Conservation (phyloP, 1,284 basidiomycete species). For the Marasmius fiardii region DNA sequence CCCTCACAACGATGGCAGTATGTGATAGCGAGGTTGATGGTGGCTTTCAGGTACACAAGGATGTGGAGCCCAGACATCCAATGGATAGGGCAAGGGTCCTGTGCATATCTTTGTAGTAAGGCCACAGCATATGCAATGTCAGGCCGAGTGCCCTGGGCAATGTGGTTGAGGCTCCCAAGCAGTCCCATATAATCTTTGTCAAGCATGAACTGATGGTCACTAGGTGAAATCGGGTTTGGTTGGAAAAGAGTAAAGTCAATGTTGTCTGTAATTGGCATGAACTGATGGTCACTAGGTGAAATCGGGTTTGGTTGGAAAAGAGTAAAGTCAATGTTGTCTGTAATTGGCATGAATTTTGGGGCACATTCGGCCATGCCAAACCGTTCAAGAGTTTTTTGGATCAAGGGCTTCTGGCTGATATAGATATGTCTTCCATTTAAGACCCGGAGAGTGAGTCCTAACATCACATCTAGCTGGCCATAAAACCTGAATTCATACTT, state of each 20-base stretch:
- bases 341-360: too few relatives aligned
- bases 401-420: constrained; percentile 22
- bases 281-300: too few relatives aligned
- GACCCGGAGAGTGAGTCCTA: constrained; percentile 1
- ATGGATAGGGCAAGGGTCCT: constrained; percentile 25
- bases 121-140: too few relatives aligned
- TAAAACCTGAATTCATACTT: not conserved
- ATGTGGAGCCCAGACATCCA: constrained; percentile 27
- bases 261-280: constrained; percentile 19
- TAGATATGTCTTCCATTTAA: constrained; percentile 12
- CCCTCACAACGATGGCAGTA: too few relatives aligned
- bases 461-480: not conserved
- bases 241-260: constrained; percentile 15
- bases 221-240: constrained; percentile 9
- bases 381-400: constrained; percentile 18
- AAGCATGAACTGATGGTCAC: constrained; percentile 22
- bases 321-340: too few relatives aligned
- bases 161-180: too few relatives aligned
- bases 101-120: constrained; percentile 19
- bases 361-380: constrained; percentile 21
- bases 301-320: too few relatives aligned
- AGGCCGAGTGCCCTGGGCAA: too few relatives aligned
- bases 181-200: too few relatives aligned
- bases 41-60: constrained; percentile 27
- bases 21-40: too few relatives aligned